Conservation (phyloP, 306 rosid species). For the Senna tora region DNA sequence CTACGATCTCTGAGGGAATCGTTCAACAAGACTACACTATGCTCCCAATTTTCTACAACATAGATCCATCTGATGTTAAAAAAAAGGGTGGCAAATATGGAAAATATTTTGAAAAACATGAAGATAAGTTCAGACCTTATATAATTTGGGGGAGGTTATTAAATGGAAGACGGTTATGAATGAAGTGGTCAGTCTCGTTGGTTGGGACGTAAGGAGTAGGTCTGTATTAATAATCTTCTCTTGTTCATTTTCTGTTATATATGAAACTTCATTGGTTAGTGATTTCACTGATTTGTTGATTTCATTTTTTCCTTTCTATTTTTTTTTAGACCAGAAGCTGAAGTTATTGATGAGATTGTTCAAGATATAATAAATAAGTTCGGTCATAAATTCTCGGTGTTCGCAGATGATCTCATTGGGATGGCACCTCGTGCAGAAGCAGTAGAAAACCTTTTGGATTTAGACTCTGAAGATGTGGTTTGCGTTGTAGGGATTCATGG, state of each 20-base stretch:
- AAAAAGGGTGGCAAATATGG: neutral
- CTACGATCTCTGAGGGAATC: neutral
- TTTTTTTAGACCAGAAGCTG: neutral
- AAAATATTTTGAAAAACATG: neutral
- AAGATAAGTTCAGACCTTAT: neutral
- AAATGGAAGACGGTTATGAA: slow-evolving; percentile 13
- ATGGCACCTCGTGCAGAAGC: slow-evolving; percentile 4
- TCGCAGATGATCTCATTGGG: slow-evolving; percentile 36
- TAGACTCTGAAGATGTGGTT: slow-evolving; percentile 1
- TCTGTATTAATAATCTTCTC: neutral
- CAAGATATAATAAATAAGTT: neutral
- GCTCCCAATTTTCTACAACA: slow-evolving; percentile 32
- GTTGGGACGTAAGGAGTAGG: slow-evolving; percentile 26
- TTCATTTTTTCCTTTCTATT: neutral
- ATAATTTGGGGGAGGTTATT: neutral
- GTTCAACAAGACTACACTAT: neutral
- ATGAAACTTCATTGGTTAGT: neutral
- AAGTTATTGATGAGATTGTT: neutral
- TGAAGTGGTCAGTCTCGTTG: slow-evolving; percentile 15
- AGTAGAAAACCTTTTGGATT: slow-evolving; percentile 17
- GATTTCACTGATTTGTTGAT: too few relatives aligned
- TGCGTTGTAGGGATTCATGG: slow-evolving; percentile 34
- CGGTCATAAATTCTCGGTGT: neutral
- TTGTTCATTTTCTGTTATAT: neutral
- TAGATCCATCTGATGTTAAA: slow-evolving; percentile 30